Evolutionary conservation across 805 yeast genomes (phyloP), one percentile per base, ranked within the genome.

Genomic region (Lipomyces kockii): DNA sequence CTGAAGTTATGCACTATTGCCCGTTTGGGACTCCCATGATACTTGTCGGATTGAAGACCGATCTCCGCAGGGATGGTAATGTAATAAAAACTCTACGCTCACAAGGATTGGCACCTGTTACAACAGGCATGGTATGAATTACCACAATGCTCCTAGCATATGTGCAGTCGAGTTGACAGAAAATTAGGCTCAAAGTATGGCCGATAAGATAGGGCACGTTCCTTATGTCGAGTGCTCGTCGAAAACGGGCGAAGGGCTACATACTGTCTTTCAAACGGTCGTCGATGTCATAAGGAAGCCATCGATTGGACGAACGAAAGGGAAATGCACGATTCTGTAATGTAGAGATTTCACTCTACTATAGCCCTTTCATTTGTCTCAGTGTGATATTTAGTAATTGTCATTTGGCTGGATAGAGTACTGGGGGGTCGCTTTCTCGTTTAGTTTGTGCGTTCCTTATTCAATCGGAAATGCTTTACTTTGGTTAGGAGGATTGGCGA

Each of bases 181-280:
- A 11, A 29, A 12, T 12, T 89, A 88, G 65, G 71, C 63, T 32
- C 61, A 55, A 25, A 81, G 80, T 60, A 73, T 87, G 22, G 90
- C 92, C 0, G 78, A 81, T 22, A 83, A 83, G 51, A 83, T 89
- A 64, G 89, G 89, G 49, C 89, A 89, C 53, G 80, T 85, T 39
- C 87, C 86, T 3, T 94, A 90, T 76, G 78, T 91, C 61, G 90
- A 89, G 76, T 91, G 97, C 76, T 90, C 96, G 7, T 91, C 97
- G 4, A 88, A 86, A 72, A 80, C 84, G 22, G 86, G 87, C 82
- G 82, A 83, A 65, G 90, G 91, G 65, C 85, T 93, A 9, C 80
- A 81, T 60, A 84, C 86, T 43, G 88, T 92, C 1, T 27, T 32
- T 32, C 32, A 22, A 53, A 53, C 20, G 4, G 57, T 22, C 20